Base-by-base conservation (phyloP, 768 basidiomycete species). In the Termitomyces sp. region DNA sequence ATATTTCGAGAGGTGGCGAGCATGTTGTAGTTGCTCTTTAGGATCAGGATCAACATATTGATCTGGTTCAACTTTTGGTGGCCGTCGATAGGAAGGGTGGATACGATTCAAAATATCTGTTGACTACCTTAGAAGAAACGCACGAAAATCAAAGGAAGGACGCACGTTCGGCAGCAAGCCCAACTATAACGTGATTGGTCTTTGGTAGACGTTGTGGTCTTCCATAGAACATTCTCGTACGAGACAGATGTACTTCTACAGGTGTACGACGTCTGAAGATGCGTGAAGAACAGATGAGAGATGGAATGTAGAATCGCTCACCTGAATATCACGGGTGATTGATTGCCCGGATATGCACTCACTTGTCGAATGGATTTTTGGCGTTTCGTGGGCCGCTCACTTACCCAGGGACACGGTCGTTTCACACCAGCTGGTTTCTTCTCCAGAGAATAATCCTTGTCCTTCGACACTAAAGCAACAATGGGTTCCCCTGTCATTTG, bases 401-500 rank as follows among this genome's bases (percentile, higher is more conserved):
- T 52, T 2, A 56, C 52, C 35, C 56, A 54, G 35, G 60, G 61
- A 49, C 55, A 58, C 1, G 42, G 7, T 47, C 63, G 53, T 33
- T 64, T 64, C 53, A 60, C 29, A 31, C 33, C 40, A 23, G n/a
- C 13, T 36, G 15, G n/a, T 25, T 31, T 48, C 36, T 41, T 45
- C 6, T 13, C n/a, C n/a, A n/a, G 29, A 25, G 35, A 27, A 33
- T 32, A 12, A 33, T 53, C 18, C 18, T 31, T 53, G 15, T 36
- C 33, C 25, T 48, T 54, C 4, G 58, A 44, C 27, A 29, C 44
- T 35, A 53, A 18, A 29, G 60, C 70, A 59, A 84, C 72, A 22
- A 96, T 66, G 0, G 89, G 86, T 33, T 76, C 74, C 4, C 95
- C 95, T 0, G 86, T 82, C 54, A 97, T 66, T 68, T 98, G 95